Base-by-base conservation (phyloP, 2,329 filamentous ascomycete species). In the Aureobasidium lini region DNA sequence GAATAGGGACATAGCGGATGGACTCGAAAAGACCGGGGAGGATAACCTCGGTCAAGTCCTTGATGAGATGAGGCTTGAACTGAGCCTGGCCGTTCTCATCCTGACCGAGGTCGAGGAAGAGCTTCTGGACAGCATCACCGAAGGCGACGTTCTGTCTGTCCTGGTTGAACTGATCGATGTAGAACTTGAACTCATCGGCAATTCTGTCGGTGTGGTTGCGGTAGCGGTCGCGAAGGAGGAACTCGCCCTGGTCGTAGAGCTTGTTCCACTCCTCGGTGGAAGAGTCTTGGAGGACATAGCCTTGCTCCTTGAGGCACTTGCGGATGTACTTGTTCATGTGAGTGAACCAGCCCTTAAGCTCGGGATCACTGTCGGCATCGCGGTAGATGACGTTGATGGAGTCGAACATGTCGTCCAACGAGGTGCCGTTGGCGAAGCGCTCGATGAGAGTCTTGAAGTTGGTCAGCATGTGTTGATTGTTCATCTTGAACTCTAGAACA, bases 391-490 rank as follows among this genome's bases (percentile, higher is more conserved):
- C 82, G 65, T 91, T 87, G 72, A 99, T 87, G 0, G 91, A 85
- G 16, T 88, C 85, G 76, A 94, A 90, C 4, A 97, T 78, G 65
- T 95, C 90, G 64, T 95, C 87, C 36, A 86, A 84, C 0, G 92
- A 96, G 8, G 94, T 97, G 69, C 87, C 87, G 73, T 99, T 97
- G 70, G 94, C 94, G 67, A 96, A 97, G 49, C 94, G 88, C 79
- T 65, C 94, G 65, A 99, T 86, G 18, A 99, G 79, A 8, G 85
- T 90, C 84, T 89, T 79, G 18, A 76, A 74, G 48, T 72, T 67
- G 65, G 76, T 83, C 73, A 83, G 79, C 76, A 75, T 73, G 67
- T 75, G 67, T 67, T 71, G 66, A 64, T 70, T 74, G 64, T 64
- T 70, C 61, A 61, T 40, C 64, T 58, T 60, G 54, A 74, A 73